Evolutionary conservation across 2,329 filamentous ascomycete species (phyloP), one percentile per base, ranked within the genome.

Genomic region (Tolypocladium ovalisporum): DNA sequence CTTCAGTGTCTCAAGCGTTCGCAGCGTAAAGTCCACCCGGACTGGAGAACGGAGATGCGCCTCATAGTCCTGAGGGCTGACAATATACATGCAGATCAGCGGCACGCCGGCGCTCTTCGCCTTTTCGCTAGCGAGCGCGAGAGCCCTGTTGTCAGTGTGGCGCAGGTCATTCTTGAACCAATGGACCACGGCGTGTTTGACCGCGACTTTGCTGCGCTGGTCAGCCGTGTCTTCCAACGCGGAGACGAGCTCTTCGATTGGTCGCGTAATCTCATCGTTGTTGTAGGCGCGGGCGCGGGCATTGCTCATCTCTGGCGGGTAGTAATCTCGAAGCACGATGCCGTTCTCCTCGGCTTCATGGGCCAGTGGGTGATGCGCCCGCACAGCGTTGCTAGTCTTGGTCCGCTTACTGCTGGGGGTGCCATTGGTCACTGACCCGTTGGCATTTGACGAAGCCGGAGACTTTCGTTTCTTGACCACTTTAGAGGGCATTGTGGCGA

Each of bases 101-200:
- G 90, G 87, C 0, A 92, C 79, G 0, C 81, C 80, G n/a, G 82
- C 78, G 40, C 83, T 79, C 58, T 83, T 84, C 1, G 90, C 89
- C 58, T 72, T 74, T 58, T 84, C 73, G 57, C 81, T 84, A 0
- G 91, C 91, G 60, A 85, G 71, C 37, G 81, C 79, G 29, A 96
- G 71, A 0, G 82, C 82, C 10, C 81, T 86, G 68, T 96, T 96
- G 69, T 97, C 92, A 0, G 73, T 70, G 1, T 81, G 77, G 3
- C 91, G 81, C 54, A 96, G 72, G 68, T 96, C 92, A 66, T 82
- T 84, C 72, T 94, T 95, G 76, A 93, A 96, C 91, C 91, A 96
- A 71, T 96, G 89, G 0, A 96, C 82, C 0, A 96, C 86, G 0
- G 85, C 83, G 32, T 82, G 75, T 35, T 81, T 81, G 0, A 79